phyloP scores from a whole-genome alignment of 495 filamentous ascomycete species.

The Eremomyces bilateralis region DNA sequence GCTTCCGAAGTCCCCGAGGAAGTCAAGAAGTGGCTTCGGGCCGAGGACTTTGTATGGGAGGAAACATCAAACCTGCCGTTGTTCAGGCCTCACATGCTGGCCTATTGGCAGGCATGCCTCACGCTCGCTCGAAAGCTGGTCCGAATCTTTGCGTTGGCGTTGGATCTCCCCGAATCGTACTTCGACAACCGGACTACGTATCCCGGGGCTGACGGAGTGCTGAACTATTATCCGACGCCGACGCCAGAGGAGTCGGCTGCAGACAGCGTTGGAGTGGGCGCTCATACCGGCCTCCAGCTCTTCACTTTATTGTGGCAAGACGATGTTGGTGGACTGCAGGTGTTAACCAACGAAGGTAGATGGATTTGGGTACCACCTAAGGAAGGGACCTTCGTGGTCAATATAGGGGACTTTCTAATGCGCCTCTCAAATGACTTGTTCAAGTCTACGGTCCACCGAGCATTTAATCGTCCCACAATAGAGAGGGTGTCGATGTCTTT shows the following conservation, averaged over 20 bases:
- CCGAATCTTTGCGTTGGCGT: slow-evolving; percentile 24
- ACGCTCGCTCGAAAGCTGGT: slow-evolving; percentile 9
- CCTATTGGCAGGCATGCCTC: too few species aligned
- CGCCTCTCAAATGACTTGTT: neutral
- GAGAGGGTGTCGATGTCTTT: slow-evolving; percentile 9
- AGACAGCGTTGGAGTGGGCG: slow-evolving; percentile 23
- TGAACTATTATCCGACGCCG: slow-evolving; percentile 23
- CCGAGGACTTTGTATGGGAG: too few species aligned
- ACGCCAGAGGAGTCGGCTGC: too few species aligned
- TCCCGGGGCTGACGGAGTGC: slow-evolving; percentile 22
- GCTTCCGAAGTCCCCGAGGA: too few species aligned
- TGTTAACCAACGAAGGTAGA: slow-evolving; percentile 18
- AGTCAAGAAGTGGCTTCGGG: too few species aligned
- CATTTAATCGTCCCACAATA: slow-evolving; percentile 1
- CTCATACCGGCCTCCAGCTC: too few species aligned
- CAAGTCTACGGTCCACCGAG: neutral
- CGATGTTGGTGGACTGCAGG: slow-evolving; percentile 21
- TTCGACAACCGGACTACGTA: slow-evolving; percentile 24
- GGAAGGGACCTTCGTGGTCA: slow-evolving; percentile 25
- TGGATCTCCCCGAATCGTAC: slow-evolving; percentile 21
- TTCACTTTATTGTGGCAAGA: slow-evolving; percentile 26
- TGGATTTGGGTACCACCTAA: slow-evolving; percentile 27
- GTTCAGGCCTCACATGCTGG: too few species aligned
- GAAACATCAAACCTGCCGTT: too few species aligned
- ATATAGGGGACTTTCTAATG: slow-evolving; percentile 25